Conservation (phyloP, 2,329 filamentous ascomycete species). For the Colletotrichum nymphaeae region DNA sequence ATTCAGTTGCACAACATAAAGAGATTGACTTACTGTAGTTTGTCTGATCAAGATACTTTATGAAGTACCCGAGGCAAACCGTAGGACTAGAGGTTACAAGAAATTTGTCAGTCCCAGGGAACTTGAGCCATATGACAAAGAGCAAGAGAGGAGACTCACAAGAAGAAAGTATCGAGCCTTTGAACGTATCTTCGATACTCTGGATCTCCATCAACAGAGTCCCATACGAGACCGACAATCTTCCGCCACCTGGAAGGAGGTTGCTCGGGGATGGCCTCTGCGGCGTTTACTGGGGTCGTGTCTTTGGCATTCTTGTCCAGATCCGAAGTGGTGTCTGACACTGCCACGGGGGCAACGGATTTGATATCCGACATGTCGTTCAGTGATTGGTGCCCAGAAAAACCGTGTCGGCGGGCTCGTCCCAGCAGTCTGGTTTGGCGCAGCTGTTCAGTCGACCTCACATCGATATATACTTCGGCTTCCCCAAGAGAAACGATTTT, state of each 20-base stretch:
- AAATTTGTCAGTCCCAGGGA: neutral
- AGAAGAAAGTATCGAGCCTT: constrained; percentile 23
- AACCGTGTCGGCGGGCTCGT: neutral
- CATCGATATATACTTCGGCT: constrained; percentile 20
- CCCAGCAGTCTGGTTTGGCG: neutral
- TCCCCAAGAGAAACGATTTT: constrained; percentile 20
- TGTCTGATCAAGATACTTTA: constrained; percentile 42
- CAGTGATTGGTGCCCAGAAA: neutral
- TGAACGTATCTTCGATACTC: constrained; percentile 21
- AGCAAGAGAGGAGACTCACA: neutral
- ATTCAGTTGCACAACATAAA: constrained; percentile 3
- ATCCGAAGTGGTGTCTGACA: constrained; percentile 8
- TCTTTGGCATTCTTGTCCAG: constrained; percentile 6
- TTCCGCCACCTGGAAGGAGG: constrained; percentile 6
- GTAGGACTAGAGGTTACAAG: neutral
- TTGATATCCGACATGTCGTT: constrained; percentile 7
- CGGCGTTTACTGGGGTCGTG: neutral
- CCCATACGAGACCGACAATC: constrained; percentile 18
- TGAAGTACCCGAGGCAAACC: constrained; percentile 23
- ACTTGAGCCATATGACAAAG: neutral
- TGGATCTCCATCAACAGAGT: constrained; percentile 20
- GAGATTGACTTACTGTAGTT: constrained; percentile 41
- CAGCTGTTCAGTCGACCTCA: neutral
- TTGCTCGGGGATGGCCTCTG: neutral
- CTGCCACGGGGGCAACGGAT: neutral